These are phyloP conservation scores for Vicia villosa DNA, from an alignment of 306 rosid species.

Conservation along the genomic window DNA sequence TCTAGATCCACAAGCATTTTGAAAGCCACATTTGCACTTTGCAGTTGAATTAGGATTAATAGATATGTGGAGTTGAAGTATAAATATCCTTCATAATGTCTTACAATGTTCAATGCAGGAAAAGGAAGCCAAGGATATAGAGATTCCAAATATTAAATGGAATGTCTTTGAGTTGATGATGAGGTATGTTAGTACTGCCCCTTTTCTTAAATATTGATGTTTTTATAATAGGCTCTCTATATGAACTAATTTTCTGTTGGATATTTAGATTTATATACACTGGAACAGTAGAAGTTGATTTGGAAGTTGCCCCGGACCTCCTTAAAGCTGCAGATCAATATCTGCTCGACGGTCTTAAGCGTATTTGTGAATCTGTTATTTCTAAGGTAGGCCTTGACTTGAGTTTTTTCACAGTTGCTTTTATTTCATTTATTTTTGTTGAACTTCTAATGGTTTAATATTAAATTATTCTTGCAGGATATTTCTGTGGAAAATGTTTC, in stretches of 20 bases:
- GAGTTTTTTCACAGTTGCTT: background rate
- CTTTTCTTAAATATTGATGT: background rate
- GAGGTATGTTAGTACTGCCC: conserved; percentile 48
- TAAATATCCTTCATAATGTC: conserved; percentile 22
- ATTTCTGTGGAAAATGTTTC: conserved; percentile 55
- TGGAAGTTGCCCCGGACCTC: conserved; percentile 63
- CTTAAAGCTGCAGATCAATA: conserved; percentile 82
- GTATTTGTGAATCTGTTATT: conserved; percentile 61
- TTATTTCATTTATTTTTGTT: background rate
- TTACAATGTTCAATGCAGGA: conserved; percentile 40
- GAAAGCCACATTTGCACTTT: background rate
- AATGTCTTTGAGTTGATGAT: conserved; percentile 90
- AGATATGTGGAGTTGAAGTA: background rate
- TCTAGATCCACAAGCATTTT: background rate
- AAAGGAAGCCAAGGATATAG: conserved; percentile 59
- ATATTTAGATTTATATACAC: conserved; percentile 62
- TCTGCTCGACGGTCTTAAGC: conserved; percentile 71
- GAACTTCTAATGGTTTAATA: background rate
- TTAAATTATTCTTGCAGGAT: conserved; percentile 44
- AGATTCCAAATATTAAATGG: conserved; percentile 92
- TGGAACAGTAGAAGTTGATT: conserved; percentile 53
- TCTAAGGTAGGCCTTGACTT: conserved; percentile 52
- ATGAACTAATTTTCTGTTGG: conserved; percentile 18
- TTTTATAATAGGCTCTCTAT: background rate
- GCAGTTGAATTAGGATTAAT: conserved; percentile 1